Evolutionary conservation across 2,329 filamentous ascomycete species (phyloP).

Genomic region (Setomelanomma holmii): DNA sequence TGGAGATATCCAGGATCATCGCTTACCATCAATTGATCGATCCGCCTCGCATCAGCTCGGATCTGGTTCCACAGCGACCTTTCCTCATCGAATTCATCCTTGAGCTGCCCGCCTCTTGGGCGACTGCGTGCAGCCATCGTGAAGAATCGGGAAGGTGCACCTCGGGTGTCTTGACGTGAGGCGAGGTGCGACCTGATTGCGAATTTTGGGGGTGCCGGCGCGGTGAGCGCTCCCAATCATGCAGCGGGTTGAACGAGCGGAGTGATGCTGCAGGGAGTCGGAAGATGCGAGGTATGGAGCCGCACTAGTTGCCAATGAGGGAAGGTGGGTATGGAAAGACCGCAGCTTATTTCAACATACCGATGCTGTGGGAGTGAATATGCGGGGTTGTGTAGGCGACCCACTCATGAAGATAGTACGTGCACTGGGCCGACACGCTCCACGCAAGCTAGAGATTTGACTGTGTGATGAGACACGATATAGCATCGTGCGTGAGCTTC

Average conservation of each 20-base stretch:
- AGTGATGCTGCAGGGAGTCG: neutral
- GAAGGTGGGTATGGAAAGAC: conserved; percentile 17
- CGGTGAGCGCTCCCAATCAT: too few species aligned
- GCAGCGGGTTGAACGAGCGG: neutral
- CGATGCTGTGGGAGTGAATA: neutral
- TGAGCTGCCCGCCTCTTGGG: conserved; percentile 51
- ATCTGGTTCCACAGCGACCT: conserved; percentile 58
- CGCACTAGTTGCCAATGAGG: conserved; percentile 30
- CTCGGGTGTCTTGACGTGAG: neutral
- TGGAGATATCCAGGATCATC: neutral
- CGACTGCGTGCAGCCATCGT: conserved; percentile 57
- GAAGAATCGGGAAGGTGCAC: conserved; percentile 12
- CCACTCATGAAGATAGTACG: too few species aligned
- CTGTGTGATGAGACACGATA: too few species aligned
- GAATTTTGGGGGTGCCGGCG: too few species aligned
- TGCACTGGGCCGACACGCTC: neutral
- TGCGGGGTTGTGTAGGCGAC: neutral
- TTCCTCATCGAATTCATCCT: conserved; percentile 60
- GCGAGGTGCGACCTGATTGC: too few species aligned
- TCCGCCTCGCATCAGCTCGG: conserved; percentile 52
- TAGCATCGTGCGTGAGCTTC: neutral
- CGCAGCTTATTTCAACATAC: conserved; percentile 28
- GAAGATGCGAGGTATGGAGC: conserved; percentile 3
- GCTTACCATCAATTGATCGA: conserved; percentile 57
- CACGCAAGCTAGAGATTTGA: too few species aligned